Evolutionary conservation across 805 yeast genomes (phyloP).

Genomic region (Saccharomycopsis sp.): DNA sequence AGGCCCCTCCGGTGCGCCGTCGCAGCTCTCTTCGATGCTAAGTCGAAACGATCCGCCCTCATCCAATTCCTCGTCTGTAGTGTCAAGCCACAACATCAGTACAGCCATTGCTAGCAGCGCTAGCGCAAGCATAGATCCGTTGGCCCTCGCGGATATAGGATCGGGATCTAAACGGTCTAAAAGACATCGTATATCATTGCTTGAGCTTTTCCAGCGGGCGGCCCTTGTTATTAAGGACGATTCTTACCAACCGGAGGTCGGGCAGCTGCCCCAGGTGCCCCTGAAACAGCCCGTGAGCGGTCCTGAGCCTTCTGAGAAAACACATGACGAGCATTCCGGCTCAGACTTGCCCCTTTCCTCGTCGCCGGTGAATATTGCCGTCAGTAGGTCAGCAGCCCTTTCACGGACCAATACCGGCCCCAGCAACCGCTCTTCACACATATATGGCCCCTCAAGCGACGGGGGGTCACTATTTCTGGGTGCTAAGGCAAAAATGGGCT

Average conservation of each 20-base stretch:
- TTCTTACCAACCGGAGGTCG: too few relatives aligned
- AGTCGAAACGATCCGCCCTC: not conserved
- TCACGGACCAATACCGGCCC: not conserved
- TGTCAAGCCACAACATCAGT: not conserved
- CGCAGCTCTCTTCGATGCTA: not conserved
- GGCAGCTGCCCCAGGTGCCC: too few relatives aligned
- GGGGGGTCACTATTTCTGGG: not conserved
- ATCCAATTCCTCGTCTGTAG: not conserved
- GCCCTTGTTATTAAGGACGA: slow-evolving; percentile 20
- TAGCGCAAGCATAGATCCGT: not conserved
- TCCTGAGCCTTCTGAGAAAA: not conserved
- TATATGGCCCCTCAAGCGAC: not conserved
- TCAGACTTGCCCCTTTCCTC: not conserved
- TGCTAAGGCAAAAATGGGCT: not conserved
- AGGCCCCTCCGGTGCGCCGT: not conserved
- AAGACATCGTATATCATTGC: slow-evolving; percentile 11
- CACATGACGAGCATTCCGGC: not conserved
- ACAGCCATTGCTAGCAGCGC: not conserved
- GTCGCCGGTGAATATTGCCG: not conserved
- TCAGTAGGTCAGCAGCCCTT: not conserved
- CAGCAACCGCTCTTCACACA: not conserved
- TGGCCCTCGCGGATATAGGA: not conserved
- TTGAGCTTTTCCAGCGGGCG: slow-evolving; percentile 14
- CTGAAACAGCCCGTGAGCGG: too few relatives aligned
- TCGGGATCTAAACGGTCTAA: slow-evolving; percentile 4